phyloP scores from a whole-genome alignment of 2,329 filamentous ascomycete genomes.

The Aspergillus ochraceoroseus region DNA sequence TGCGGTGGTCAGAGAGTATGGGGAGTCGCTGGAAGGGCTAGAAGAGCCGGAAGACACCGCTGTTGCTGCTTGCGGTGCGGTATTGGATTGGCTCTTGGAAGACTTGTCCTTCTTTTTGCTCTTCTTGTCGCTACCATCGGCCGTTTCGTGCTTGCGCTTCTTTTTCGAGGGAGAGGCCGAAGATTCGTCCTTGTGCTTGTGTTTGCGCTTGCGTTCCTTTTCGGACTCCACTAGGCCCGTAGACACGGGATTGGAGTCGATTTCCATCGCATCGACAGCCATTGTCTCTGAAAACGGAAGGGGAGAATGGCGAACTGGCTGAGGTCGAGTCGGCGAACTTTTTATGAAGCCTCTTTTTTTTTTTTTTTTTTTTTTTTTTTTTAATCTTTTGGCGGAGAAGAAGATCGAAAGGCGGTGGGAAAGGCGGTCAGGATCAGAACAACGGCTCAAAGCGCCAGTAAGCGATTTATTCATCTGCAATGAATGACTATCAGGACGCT shows the following conservation, averaged over 20 bases:
- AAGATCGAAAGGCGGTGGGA: constrained; percentile 15
- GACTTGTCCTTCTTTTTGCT: constrained; percentile 19
- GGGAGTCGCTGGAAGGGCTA: too few relatives aligned
- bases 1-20: constrained; percentile 73
- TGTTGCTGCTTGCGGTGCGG: constrained; percentile 29
- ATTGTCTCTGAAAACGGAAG: constrained; percentile 25
- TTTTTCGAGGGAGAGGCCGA: constrained; percentile 38
- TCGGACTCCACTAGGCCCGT: constrained; percentile 26
- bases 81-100: constrained; percentile 29
- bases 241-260: constrained; percentile 28
- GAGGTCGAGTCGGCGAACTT: constrained; percentile 2
- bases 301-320: constrained; percentile 10
- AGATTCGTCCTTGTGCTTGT: constrained; percentile 44
- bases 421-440: constrained; percentile 12
- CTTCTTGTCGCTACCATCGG: constrained; percentile 20
- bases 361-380: constrained; percentile 24
- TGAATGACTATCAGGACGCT: too few relatives aligned
- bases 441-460: constrained; percentile 1
- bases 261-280: constrained; percentile 41
- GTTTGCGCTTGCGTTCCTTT: constrained; percentile 41
- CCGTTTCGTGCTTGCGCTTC: constrained; percentile 39
- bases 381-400: constrained; percentile 9
- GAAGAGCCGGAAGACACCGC: too few relatives aligned
- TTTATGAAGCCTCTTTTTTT: constrained; percentile 22
- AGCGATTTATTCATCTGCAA: too few relatives aligned